Evolutionary conservation across 2,329 filamentous ascomycete genomes (phyloP).

Genomic region (Sordariomycetes sp.): DNA sequence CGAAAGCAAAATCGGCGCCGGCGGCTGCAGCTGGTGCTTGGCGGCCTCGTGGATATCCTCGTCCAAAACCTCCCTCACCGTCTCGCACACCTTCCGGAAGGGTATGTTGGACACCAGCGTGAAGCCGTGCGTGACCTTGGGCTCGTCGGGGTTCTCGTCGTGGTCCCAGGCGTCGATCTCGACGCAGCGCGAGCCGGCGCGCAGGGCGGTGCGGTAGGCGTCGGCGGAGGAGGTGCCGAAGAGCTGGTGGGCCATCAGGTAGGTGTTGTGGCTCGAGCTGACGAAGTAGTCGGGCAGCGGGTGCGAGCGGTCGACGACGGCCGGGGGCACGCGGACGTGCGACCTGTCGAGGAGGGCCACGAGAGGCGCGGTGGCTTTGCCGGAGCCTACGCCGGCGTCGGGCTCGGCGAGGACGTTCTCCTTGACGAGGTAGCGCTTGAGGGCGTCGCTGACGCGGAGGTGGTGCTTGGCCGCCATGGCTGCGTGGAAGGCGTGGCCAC

Average conservation of each 20-base stretch:
- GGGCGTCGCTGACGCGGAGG: conserved; percentile 47
- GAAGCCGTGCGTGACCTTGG: conserved; percentile 61
- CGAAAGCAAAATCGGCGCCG: conserved; percentile 51
- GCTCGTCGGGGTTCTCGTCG: conserved; percentile 46
- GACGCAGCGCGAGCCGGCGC: conserved; percentile 55
- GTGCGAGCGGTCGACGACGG: conserved; percentile 44
- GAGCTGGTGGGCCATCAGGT: conserved; percentile 59
- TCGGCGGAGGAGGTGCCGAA: conserved; percentile 50
- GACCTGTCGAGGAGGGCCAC: conserved; percentile 41
- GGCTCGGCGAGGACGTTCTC: conserved; percentile 35
- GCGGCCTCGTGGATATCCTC: conserved; percentile 36
- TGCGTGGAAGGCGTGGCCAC: conserved; percentile 39
- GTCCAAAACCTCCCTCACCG: conserved; percentile 52
- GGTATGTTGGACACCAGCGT: conserved; percentile 56
- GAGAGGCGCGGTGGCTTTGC: conserved; percentile 33
- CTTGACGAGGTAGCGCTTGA: conserved; percentile 44
- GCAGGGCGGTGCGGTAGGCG: conserved; percentile 53
- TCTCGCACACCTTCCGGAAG: conserved; percentile 55
- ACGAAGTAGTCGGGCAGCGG: conserved; percentile 62
- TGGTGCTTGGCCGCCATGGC: conserved; percentile 37
- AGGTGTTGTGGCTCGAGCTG: conserved; percentile 65
- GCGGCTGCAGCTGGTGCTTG: conserved; percentile 19
- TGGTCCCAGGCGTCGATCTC: conserved; percentile 68
- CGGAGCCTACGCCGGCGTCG: conserved; percentile 32
- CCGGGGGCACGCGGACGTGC: conserved; percentile 44